phyloP scores from a whole-genome alignment of 148 eudicot species.

The Chenopodium quinoa region DNA sequence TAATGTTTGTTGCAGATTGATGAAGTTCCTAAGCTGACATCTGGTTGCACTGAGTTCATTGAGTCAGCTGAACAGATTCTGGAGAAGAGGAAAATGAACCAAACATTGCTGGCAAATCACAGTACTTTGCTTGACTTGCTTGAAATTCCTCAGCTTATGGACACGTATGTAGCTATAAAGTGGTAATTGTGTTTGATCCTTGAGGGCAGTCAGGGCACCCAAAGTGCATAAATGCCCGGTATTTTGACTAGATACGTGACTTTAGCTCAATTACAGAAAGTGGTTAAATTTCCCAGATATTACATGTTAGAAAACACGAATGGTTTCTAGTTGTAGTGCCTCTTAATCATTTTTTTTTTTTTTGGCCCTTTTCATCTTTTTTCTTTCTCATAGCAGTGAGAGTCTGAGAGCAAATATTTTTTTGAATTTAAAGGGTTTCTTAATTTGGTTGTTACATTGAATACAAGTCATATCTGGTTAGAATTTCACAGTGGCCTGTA shows the following conservation, averaged over 20 bases:
- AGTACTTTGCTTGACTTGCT: constrained; percentile 99
- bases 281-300: neutral
- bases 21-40: constrained; percentile 90
- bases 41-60: constrained; percentile 89
- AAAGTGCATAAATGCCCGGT: neutral
- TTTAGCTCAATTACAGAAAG: neutral
- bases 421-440: constrained; percentile 10
- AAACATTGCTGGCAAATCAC: constrained; percentile 81
- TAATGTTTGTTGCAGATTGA: constrained; percentile 52
- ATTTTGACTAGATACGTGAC: neutral
- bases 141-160: constrained; percentile 99
- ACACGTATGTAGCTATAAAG: constrained; percentile 69
- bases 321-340: neutral
- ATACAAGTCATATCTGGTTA: neutral
- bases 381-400: too few relatives aligned
- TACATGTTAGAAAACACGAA: neutral
- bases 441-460: neutral
- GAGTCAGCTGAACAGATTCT: constrained; percentile 85
- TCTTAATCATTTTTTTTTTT: neutral
- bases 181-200: neutral
- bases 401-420: neutral
- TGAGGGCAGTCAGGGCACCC: neutral
- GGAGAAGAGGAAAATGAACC: constrained; percentile 97
- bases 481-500: neutral
- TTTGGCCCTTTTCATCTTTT: neutral